phyloP scores from a whole-genome alignment of 768 basidiomycete species.

The Macrolepiota dolichaula region DNA sequence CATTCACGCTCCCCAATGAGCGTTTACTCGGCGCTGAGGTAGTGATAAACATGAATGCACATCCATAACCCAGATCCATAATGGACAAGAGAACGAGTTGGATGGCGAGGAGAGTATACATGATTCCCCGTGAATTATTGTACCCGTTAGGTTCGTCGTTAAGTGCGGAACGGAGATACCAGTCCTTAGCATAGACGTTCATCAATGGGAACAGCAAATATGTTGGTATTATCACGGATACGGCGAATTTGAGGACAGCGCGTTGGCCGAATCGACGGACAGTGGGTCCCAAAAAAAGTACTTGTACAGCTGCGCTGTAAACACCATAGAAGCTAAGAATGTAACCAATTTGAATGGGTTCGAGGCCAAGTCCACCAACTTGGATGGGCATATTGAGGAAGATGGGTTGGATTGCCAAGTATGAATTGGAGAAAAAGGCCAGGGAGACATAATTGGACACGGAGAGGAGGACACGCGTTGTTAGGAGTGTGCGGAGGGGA shows the following conservation, averaged over 20 bases:
- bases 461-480: not conserved
- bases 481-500: not conserved
- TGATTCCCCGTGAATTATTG: not conserved
- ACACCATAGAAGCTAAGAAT: conserved; percentile 32
- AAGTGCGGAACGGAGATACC: conserved; percentile 19
- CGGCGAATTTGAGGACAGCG: conserved; percentile 33
- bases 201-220: conserved; percentile 43
- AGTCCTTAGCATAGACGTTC: conserved; percentile 32
- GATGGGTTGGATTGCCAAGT: conserved; percentile 54
- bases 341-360: conserved; percentile 58
- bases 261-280: conserved; percentile 31
- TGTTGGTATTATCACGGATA: conserved; percentile 33
- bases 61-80: not conserved
- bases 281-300: conserved; percentile 34
- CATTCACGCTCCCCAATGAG: conserved; percentile 57
- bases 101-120: not conserved
- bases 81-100: not conserved
- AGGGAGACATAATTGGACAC: conserved; percentile 23
- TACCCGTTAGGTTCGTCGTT: too few relatives aligned
- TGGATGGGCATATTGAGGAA: conserved; percentile 64
- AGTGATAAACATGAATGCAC: conserved; percentile 41
- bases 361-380: conserved; percentile 64
- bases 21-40: conserved; percentile 48
- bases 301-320: conserved; percentile 39
- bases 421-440: conserved; percentile 53